Evolutionary conservation across 495 filamentous ascomycete species (phyloP).

Genomic region (Diplogelasinospora grovesii): DNA sequence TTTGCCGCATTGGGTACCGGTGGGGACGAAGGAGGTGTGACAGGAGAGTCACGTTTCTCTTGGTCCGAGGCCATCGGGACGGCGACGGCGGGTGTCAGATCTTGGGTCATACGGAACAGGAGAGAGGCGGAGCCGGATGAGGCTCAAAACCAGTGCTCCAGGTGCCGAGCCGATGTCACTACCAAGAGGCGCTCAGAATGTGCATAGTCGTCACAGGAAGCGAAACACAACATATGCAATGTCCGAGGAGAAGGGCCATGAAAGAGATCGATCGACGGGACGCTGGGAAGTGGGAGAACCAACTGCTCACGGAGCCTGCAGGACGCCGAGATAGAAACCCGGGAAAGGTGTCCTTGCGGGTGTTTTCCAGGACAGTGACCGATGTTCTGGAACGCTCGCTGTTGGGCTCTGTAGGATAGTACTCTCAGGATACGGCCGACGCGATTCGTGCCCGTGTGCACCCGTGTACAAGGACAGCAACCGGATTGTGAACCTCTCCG

Average conservation of each 20-base stretch:
- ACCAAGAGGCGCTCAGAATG: not conserved
- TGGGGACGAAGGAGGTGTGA: not conserved
- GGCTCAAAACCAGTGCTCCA: constrained; percentile 5
- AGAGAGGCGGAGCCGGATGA: constrained; percentile 3
- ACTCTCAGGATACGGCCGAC: not conserved
- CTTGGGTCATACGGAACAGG: not conserved
- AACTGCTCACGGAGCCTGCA: no score
- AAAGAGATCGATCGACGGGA: not conserved
- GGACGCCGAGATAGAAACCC: no score
- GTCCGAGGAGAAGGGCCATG: not conserved
- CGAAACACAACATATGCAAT: constrained; percentile 7
- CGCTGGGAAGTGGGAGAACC: not conserved
- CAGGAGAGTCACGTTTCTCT: not conserved
- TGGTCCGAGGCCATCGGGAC: constrained; percentile 3
- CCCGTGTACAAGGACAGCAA: not conserved
- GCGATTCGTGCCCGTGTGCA: not conserved
- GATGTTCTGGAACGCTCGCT: constrained; percentile 7
- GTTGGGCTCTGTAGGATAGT: not conserved
- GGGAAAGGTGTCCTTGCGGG: not conserved
- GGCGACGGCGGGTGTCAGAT: not conserved
- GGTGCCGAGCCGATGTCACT: constrained; percentile 6
- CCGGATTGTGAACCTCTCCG: not conserved
- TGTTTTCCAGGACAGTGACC: not conserved
- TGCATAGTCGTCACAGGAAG: constrained; percentile 4
- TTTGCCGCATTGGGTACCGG: not conserved